Evolutionary conservation across 495 filamentous ascomycete genomes (phyloP).

Genomic region (Aspergillus saccharolyticus): DNA sequence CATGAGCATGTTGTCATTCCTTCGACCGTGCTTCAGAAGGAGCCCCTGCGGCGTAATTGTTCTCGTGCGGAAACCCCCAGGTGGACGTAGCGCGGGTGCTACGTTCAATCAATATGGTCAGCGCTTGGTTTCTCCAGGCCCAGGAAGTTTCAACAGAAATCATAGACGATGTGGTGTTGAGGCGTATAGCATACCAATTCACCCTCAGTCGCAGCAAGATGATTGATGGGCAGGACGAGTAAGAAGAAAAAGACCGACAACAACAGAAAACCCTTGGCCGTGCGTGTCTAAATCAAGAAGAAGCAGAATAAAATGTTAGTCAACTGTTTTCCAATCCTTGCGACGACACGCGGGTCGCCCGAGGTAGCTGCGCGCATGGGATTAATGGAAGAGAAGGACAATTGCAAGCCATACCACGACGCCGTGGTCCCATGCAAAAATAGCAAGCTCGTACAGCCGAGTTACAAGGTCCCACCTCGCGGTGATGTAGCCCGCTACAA

Average conservation of each 20-base stretch:
- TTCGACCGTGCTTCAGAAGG: slow-evolving; percentile 68
- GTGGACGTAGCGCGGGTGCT: slow-evolving; percentile 82
- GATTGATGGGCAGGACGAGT: slow-evolving; percentile 67
- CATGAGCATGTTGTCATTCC: slow-evolving; percentile 75
- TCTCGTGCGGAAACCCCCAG: slow-evolving; percentile 91
- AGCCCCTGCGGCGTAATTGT: slow-evolving; percentile 88
- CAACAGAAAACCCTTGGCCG: slow-evolving; percentile 67
- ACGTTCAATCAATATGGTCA: slow-evolving; percentile 9
- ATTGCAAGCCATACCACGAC: slow-evolving; percentile 68
- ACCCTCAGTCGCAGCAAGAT: slow-evolving; percentile 64
- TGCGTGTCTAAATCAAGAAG: slow-evolving; percentile 48
- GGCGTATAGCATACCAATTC: slow-evolving; percentile 48
- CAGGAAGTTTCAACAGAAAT: neutral
- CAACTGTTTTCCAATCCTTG: neutral
- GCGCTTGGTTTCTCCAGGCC: neutral
- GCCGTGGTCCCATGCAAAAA: slow-evolving; percentile 97
- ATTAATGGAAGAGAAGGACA: slow-evolving; percentile 1
- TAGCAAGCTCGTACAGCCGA: slow-evolving; percentile 87
- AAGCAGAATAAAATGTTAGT: neutral
- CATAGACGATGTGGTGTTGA: neutral
- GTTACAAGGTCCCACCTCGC: slow-evolving; percentile 97
- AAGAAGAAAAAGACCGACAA: slow-evolving; percentile 74
- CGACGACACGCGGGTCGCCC: neutral
- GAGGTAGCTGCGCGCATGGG: slow-evolving; percentile 10
- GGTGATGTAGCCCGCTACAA: slow-evolving; percentile 98